Evolutionary conservation across 2,329 filamentous ascomycete genomes (phyloP), one percentile per base, ranked within the genome.

Genomic region (Xylariaceae sp.): DNA sequence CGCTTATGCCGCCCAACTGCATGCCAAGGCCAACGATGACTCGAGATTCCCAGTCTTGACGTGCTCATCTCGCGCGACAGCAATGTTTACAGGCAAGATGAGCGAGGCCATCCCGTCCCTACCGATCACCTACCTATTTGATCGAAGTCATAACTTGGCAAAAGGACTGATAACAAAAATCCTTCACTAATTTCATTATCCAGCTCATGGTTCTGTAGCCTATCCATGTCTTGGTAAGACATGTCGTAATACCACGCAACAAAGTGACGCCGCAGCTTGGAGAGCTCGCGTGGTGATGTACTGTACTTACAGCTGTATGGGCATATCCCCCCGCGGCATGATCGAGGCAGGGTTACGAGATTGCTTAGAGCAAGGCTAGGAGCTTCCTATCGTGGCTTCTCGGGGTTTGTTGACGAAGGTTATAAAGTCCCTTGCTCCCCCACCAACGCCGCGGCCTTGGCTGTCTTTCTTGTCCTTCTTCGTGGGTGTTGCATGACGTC

Each of bases 101-200:
- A 10, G 28, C 9, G 31, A 13, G 34, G 39, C 38, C 18, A 41
- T 45, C 34, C 39, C 17, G 41, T 5, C 22, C 22, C 22, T 28
- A 28, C 22, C 22, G 22, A 46, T 43, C 57, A 59, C 57, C 57
- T 59, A 55, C 57, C 57, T 59, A 44, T 57, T 59, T 58, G 50
- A 57, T 59, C 31, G 1, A 45, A 42, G 28, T 43, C 33, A 33
- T 36, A 17, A 39, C 39, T 44, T 40, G 39, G 43, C 48, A 48
- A 40, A 31, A 39, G 31, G 43, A 46, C 40, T 11, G 22, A 39
- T 19, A 46, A 28, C 54, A 36, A 34, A 33, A 36, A 46, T 18
- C 45, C 45, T 45, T 42, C 31, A 12, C 16, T 14, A 41, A 51
- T n/a, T 18, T 43, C 53, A 38, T 33, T 36, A 33, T 42, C 45